phyloP scores from a whole-genome alignment of 2,329 filamentous ascomycete genomes.

The Aschersonia sp. region DNA sequence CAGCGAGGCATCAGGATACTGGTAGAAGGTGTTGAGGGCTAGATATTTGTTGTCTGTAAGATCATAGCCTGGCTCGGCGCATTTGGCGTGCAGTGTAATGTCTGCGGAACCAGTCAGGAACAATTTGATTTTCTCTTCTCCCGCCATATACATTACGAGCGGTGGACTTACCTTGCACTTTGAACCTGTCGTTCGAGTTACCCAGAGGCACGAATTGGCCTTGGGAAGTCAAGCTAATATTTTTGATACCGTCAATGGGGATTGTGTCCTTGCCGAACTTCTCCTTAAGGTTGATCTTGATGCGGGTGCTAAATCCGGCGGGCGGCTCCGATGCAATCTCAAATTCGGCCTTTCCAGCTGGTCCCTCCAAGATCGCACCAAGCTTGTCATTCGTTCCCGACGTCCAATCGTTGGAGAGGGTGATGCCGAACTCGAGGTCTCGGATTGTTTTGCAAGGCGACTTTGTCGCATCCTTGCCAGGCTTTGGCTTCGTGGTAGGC shows the following conservation, averaged over 20 bases:
- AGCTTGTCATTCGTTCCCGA: background rate
- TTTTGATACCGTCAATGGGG: background rate
- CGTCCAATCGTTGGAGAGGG: background rate
- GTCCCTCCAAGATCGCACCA: background rate
- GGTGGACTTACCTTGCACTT: background rate
- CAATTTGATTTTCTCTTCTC: too few species aligned
- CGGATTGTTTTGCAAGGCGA: background rate
- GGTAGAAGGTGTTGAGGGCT: background rate
- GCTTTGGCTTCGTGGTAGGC: background rate
- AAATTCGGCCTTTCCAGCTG: background rate
- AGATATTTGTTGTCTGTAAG: background rate
- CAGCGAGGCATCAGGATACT: constrained; percentile 3
- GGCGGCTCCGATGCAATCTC: background rate
- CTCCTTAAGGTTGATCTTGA: background rate
- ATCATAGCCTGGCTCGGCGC: background rate
- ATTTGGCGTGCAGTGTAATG: background rate
- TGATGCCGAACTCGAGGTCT: background rate
- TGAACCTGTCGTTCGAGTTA: background rate
- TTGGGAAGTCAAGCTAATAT: background rate
- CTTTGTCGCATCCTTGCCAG: background rate
- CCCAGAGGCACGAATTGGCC: background rate
- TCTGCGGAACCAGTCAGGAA: background rate
- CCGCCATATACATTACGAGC: too few species aligned
- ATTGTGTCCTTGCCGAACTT: background rate
- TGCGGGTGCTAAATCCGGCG: background rate